A percentile compares a stretch with the other conserved stretches of the same genome.
Evolutionary conservation across 108 stramenopile genomes (phyloP).

Genomic region (Skeletonema tropicum): DNA sequence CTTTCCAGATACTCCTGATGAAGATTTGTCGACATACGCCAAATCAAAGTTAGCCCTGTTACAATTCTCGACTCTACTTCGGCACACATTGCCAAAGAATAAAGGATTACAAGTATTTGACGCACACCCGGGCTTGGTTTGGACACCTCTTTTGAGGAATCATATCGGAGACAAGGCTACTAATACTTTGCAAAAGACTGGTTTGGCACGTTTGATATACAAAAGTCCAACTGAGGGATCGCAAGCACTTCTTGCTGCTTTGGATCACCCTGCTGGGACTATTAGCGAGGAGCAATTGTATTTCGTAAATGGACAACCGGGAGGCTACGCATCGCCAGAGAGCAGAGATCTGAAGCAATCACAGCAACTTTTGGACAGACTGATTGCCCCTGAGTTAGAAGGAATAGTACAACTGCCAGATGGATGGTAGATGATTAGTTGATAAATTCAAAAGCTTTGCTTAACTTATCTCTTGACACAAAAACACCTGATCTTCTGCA

Average conservation of each 20-base stretch:
- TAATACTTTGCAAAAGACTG: slow-evolving; percentile 22
- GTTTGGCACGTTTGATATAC: slow-evolving; percentile 41
- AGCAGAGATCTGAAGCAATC: slow-evolving; percentile 22
- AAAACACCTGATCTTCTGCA: neutral
- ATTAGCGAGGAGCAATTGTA: slow-evolving; percentile 26
- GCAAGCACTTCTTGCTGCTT: slow-evolving; percentile 21
- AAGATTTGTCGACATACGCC: slow-evolving; percentile 43
- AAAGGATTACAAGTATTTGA: slow-evolving; percentile 23
- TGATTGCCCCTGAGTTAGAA: slow-evolving; percentile 27
- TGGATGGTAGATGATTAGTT: slow-evolving; percentile 12
- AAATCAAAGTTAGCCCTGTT: slow-evolving; percentile 40
- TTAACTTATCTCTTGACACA: slow-evolving; percentile 6
- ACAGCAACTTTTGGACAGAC: slow-evolving; percentile 22
- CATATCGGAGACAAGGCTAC: slow-evolving; percentile 33
- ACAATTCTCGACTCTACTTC: slow-evolving; percentile 46
- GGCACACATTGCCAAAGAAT: slow-evolving; percentile 17
- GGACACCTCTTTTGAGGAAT: slow-evolving; percentile 47
- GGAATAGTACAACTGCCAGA: slow-evolving; percentile 19
- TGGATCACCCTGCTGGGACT: slow-evolving; percentile 15
- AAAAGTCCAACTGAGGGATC: slow-evolving; percentile 49
- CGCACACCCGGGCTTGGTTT: slow-evolving; percentile 52
- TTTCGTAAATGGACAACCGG: slow-evolving; percentile 41
- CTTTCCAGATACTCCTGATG: slow-evolving; percentile 25
- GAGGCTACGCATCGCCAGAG: slow-evolving; percentile 35
- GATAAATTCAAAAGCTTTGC: neutral